These are phyloP conservation scores for Mucor lusitanicus DNA, from an alignment of 371 early-diverging fungal species.

Conservation along the genomic window DNA sequence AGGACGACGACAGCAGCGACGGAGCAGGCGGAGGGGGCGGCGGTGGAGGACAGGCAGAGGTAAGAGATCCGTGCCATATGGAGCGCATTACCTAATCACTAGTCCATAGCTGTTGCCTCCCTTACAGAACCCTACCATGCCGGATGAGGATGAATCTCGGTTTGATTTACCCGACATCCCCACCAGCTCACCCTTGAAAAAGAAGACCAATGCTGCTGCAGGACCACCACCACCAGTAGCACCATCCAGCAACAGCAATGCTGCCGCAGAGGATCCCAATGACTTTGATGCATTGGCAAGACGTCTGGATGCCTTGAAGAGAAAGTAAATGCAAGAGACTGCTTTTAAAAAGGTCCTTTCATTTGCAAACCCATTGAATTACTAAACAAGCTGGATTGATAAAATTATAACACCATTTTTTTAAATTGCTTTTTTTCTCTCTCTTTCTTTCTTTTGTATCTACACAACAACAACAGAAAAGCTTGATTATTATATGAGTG, in stretches of 20 bases:
- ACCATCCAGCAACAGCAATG: conserved; percentile 6
- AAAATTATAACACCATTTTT: neutral
- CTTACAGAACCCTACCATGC: conserved; percentile 10
- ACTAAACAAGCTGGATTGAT: neutral
- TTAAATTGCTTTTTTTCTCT: neutral
- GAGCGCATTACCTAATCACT: neutral
- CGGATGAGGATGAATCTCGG: conserved; percentile 4
- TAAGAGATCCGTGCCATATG: neutral
- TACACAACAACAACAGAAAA: neutral
- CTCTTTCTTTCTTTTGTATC: neutral
- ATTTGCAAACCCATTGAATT: neutral
- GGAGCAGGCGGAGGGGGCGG: conserved; percentile 9
- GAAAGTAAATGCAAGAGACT: conserved; percentile 24
- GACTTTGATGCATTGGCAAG: conserved; percentile 72
- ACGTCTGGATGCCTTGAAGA: conserved; percentile 76
- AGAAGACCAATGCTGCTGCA: neutral
- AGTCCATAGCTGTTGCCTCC: conserved; percentile 20
- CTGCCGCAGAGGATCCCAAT: conserved; percentile 25
- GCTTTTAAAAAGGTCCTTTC: neutral
- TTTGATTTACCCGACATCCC: conserved; percentile 44
- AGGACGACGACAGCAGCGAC: conserved; percentile 12
- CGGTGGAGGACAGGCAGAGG: conserved; percentile 22
- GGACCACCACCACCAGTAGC: neutral
- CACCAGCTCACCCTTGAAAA: conserved; percentile 29
- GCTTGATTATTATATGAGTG: neutral